Base-by-base conservation (phyloP, 176 grass and related monocot species). In the Aegilops sharonensis region DNA sequence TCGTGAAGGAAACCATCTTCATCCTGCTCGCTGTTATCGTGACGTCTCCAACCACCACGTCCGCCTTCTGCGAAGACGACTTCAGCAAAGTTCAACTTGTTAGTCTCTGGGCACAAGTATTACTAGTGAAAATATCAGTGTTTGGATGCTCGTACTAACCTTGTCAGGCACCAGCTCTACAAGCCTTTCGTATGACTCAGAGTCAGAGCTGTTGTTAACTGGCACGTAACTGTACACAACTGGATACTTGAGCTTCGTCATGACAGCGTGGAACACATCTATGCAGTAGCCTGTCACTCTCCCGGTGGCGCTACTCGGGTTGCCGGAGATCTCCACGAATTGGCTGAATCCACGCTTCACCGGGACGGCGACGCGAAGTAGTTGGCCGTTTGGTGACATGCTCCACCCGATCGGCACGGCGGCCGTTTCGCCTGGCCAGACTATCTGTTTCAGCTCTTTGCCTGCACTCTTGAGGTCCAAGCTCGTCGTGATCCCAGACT, bases 11-110 rank as follows among this genome's bases (percentile, higher is more conserved):
- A 78, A 95, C 91, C 43, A 45, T 5, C 7, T 37, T 52, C 39
- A 92, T 81, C 83, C 95, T 83, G 52, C 84, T 94, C 24, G 88
- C 64, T 2, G 79, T 85, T 34, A 98, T 95, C 63, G 93, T 98
- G 67, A 89, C 84, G 72, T 95, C 95, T 5, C 95, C 95, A 9
- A 88, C 89, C 17, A 87, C 68, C 5, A 76, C 82, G 52, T 90
- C 93, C 12, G 80, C 86, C 0, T 14, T 34, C 95, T 95, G 85
- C 83, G 37, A 84, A 0, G 23, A 61, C 21, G 57, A n/a, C 57
- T 61, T 61, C 57, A 61, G 2, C 56, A 61, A 3, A 61, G 57
- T 61, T 61, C 57, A 61, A 61, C 57, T 61, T 56, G 52, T 56
- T 56, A 56, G 17, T 15, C 47, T 45, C 42, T 45, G 11, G 42